Evolutionary conservation across 2,329 filamentous ascomycete species (phyloP).

Genomic region (Aspergillus fijiensis): DNA sequence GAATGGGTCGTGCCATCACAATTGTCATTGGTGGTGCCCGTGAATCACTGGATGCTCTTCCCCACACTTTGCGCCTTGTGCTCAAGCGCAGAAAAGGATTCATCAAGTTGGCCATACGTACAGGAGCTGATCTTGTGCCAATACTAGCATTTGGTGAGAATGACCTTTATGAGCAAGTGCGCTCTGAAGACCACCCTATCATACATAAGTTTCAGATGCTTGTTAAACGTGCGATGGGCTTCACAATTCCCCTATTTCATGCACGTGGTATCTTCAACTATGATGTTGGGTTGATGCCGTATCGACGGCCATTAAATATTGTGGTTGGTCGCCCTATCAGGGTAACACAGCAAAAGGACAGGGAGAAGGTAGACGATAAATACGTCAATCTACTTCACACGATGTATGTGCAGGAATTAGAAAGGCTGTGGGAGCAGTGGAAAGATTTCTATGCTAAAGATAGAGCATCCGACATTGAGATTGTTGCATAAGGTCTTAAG

Average conservation of each 20-base stretch:
- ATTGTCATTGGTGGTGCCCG: conserved; percentile 92
- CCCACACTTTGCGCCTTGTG: conserved; percentile 73
- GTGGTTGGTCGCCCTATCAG: conserved; percentile 82
- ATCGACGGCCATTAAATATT: conserved; percentile 80
- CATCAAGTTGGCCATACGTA: conserved; percentile 86
- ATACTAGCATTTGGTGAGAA: conserved; percentile 94
- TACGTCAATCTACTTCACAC: conserved; percentile 80
- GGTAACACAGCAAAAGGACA: conserved; percentile 59
- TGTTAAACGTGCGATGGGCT: conserved; percentile 82
- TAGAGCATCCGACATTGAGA: conserved; percentile 45
- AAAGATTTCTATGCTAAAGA: conserved; percentile 48
- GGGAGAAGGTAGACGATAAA: conserved; percentile 63
- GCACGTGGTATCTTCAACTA: conserved; percentile 95
- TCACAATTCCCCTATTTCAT: conserved; percentile 87
- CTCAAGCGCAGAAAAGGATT: conserved; percentile 86
- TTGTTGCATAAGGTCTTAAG: conserved; percentile 33
- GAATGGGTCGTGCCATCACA: conserved; percentile 92
- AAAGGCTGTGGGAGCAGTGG: conserved; percentile 48
- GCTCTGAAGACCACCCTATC: conserved; percentile 71
- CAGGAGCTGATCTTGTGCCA: conserved; percentile 90
- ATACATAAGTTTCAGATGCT: conserved; percentile 81
- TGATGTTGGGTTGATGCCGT: conserved; percentile 94
- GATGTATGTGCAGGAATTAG: conserved; percentile 67
- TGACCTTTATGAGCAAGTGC: conserved; percentile 88
- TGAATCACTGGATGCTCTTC: conserved; percentile 86